A percentile compares a stretch with the other conserved stretches of the same genome.
phyloP scores from a whole-genome alignment of 169 alveolate genomes.

The Theileria annulata region DNA sequence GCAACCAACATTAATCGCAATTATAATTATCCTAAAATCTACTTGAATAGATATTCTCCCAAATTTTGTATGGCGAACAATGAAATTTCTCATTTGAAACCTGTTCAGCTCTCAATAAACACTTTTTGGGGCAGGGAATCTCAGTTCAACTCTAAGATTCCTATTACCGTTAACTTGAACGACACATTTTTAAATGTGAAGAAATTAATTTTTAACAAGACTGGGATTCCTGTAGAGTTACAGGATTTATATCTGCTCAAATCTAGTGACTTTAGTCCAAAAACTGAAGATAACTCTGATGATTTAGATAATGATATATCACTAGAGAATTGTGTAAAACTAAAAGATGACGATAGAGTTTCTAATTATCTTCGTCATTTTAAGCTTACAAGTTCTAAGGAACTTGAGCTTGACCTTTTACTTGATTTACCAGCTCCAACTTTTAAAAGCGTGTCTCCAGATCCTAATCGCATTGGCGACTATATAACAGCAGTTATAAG shows the following conservation, averaged over 20 bases:
- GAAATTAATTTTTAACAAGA: background rate
- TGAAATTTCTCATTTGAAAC: conserved; percentile 2
- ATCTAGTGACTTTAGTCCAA: background rate
- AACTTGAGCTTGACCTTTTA: conserved; percentile 27
- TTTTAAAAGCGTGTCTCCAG: background rate
- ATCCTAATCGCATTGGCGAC: conserved; percentile 18
- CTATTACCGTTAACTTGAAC: background rate
- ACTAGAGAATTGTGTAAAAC: background rate
- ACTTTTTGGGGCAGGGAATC: conserved; percentile 66
- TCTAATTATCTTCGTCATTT: conserved; percentile 1
- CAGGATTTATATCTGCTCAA: conserved; percentile 50
- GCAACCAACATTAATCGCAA: background rate
- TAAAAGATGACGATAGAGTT: conserved; percentile 9
- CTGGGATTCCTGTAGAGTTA: conserved; percentile 47
- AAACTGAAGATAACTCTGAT: background rate
- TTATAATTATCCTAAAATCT: too few species aligned
- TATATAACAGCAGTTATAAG: conserved; percentile 33
- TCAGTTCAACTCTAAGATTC: conserved; percentile 41
- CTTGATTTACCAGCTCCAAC: conserved; percentile 59
- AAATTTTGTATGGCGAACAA: background rate
- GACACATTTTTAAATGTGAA: conserved; percentile 39
- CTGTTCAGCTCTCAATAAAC: conserved; percentile 40
- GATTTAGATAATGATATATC: too few species aligned
- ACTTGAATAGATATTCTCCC: background rate
- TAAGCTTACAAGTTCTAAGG: conserved; percentile 21